Percentiles rank a stretch among this genome's conserved stretches.
These are phyloP conservation scores for Gastrolobium bilobum DNA, from an alignment of 306 rosid species.

Conservation along the genomic window DNA sequence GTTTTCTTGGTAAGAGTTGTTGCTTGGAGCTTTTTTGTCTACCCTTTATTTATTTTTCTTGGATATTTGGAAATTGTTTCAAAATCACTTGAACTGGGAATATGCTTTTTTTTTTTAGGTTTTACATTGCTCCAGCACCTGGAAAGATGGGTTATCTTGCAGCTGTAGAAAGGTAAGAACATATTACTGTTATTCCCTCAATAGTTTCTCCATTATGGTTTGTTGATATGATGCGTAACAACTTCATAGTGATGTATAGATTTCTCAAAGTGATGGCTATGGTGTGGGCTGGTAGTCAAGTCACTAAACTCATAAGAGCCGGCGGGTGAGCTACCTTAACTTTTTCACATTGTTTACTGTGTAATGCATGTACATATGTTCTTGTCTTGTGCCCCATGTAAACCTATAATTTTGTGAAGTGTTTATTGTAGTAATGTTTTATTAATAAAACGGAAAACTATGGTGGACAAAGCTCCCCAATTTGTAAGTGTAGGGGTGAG, in stretches of 20 bases:
- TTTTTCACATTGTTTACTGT: conserved; percentile 4
- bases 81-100: conserved; percentile 11
- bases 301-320: conserved; percentile 88
- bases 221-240: conserved; percentile 23
- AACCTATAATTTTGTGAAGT: neutral
- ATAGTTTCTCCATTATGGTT: conserved; percentile 11
- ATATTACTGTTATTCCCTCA: neutral
- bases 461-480: too few species aligned
- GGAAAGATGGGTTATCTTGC: conserved; percentile 88
- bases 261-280: conserved; percentile 93
- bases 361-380: conserved; percentile 9
- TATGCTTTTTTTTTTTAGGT: conserved; percentile 63
- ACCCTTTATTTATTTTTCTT: conserved; percentile 7
- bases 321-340: conserved; percentile 76
- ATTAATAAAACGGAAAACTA: neutral
- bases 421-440: neutral
- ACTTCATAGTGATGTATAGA: conserved; percentile 56
- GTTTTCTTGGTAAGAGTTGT: neutral
- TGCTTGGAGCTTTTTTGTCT: conserved; percentile 15
- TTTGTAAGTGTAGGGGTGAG: too few species aligned
- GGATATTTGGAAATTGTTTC: conserved; percentile 6
- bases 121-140: conserved; percentile 86
- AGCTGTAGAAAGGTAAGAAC: conserved; percentile 74
- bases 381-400: neutral
- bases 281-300: conserved; percentile 99